Conservation (phyloP, 495 filamentous ascomycete species). For the Penicillium antarcticum region DNA sequence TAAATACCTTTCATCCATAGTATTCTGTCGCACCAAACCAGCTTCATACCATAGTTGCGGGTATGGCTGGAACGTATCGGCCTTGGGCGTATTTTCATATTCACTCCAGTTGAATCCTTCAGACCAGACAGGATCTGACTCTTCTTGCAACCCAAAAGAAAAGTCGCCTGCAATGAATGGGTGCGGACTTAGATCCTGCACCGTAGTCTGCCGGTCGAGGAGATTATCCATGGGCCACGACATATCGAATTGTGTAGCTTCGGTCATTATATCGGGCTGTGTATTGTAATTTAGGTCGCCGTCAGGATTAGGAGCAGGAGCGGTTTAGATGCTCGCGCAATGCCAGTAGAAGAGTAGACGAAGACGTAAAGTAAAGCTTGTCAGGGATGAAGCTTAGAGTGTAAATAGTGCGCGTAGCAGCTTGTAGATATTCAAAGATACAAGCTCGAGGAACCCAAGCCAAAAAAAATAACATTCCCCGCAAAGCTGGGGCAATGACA, state of each 20-base stretch:
- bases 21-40: constrained; percentile 8
- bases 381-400: background rate
- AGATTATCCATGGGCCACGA: background rate
- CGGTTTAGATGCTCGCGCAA: no score
- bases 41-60: constrained; percentile 10
- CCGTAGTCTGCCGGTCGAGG: background rate
- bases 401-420: background rate
- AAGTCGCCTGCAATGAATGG: constrained; percentile 4
- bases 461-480: background rate
- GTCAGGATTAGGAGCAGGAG: no score
- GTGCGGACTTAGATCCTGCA: background rate
- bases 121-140: background rate
- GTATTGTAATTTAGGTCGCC: no score
- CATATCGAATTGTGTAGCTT: background rate
- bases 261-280: background rate
- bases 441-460: background rate
- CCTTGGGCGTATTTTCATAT: background rate
- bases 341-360: no score
- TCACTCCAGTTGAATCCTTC: background rate
- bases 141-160: background rate
- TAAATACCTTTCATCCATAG: background rate
- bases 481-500: background rate
- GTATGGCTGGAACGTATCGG: constrained; percentile 6
- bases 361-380: no score
- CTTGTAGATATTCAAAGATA: no score